These are phyloP conservation scores for Leccinum boreale DNA, from an alignment of 768 basidiomycete species.

Conservation along the genomic window DNA sequence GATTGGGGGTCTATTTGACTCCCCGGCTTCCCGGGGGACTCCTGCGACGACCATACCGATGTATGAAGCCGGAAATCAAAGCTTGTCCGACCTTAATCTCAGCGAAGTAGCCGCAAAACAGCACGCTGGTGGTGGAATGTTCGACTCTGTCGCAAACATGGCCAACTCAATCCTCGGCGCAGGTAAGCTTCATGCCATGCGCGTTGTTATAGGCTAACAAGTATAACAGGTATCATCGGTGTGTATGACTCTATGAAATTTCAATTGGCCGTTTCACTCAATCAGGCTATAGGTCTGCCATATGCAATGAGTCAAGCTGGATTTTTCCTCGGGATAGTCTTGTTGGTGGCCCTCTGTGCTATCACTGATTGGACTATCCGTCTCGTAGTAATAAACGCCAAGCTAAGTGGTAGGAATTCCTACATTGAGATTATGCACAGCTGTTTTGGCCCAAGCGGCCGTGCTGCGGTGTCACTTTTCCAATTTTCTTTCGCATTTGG, in stretches of 20 bases:
- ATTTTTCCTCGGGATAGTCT: conserved; percentile 81
- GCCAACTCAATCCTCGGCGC: conserved; percentile 95
- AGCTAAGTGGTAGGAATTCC: conserved; percentile 86
- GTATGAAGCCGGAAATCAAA: conserved; percentile 34
- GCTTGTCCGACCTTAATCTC: conserved; percentile 43
- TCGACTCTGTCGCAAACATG: conserved; percentile 89
- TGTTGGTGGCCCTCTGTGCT: conserved; percentile 74
- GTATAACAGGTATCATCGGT: conserved; percentile 67
- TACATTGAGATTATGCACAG: conserved; percentile 95
- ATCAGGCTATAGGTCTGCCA: conserved; percentile 63
- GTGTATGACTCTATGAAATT: conserved; percentile 14
- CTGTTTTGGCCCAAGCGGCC: conserved; percentile 89
- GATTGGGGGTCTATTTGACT: conserved; percentile 75
- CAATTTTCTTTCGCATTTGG: conserved; percentile 98
- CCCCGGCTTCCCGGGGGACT: conserved; percentile 53
- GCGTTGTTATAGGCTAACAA: conserved; percentile 16
- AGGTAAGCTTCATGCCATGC: conserved; percentile 43
- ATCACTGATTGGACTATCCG: conserved; percentile 99
- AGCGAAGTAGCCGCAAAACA: conserved; percentile 69
- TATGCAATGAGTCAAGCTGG: conserved; percentile 95
- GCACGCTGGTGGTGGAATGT: conserved; percentile 65
- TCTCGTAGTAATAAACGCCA: conserved; percentile 92
- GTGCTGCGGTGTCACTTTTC: conserved; percentile 92
- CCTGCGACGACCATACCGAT: conserved; percentile 55
- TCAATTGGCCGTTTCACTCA: conserved; percentile 1